Evolutionary conservation across 208 protist species (phyloP).

Genomic region (Polymyxa betae): DNA sequence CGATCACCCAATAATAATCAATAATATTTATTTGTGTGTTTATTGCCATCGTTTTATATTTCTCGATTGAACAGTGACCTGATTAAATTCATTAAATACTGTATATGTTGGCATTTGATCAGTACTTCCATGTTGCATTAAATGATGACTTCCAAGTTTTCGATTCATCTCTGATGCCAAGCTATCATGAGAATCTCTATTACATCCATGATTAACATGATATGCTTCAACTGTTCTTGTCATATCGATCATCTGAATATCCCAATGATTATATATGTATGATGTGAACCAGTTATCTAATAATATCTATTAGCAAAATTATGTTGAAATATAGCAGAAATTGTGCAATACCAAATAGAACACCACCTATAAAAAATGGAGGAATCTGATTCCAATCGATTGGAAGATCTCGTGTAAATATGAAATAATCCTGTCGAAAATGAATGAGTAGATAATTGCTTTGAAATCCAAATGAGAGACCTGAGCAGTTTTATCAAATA

Average conservation of each 20-base stretch:
- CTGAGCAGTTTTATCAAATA: neutral
- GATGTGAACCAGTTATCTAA: neutral
- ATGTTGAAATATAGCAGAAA: neutral
- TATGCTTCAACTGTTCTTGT: neutral
- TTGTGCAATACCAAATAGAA: neutral
- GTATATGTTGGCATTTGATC: too few relatives aligned
- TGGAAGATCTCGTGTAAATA: constrained; percentile 14
- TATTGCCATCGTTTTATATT: too few relatives aligned
- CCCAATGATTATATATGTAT: neutral
- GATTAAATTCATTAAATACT: too few relatives aligned
- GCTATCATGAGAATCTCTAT: neutral
- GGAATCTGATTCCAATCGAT: constrained; percentile 4
- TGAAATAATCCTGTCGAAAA: constrained; percentile 34
- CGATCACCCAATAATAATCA: too few relatives aligned
- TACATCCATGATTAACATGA: neutral
- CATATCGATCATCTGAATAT: neutral
- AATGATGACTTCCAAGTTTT: too few relatives aligned
- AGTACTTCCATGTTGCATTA: too few relatives aligned
- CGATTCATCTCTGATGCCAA: neutral
- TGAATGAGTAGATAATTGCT: neutral
- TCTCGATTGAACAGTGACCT: too few relatives aligned
- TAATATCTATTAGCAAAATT: neutral
- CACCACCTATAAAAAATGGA: constrained; percentile 36
- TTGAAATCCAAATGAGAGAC: neutral
- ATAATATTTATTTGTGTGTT: too few relatives aligned